Percentiles rank a stretch among this genome's conserved stretches.
Evolutionary conservation across 2,329 filamentous ascomycete genomes (phyloP).

Genomic region (Harringtonia lauricola): DNA sequence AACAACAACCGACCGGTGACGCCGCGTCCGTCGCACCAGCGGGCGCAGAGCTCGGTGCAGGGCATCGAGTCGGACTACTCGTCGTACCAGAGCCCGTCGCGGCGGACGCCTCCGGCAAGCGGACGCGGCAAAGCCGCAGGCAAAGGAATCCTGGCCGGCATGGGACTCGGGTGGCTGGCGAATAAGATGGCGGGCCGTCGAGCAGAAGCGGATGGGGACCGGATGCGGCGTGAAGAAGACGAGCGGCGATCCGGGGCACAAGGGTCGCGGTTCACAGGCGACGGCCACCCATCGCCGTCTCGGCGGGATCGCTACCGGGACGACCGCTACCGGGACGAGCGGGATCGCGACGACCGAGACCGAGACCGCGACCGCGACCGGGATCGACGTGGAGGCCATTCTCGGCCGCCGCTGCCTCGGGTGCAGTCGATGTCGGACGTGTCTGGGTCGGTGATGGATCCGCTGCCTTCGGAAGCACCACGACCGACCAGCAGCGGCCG

Average conservation of each 20-base stretch:
- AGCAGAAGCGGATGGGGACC: constrained; percentile 19
- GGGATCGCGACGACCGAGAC: too few species aligned
- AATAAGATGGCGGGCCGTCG: constrained; percentile 50
- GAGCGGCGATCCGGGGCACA: constrained; percentile 47
- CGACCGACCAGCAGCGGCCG: too few species aligned
- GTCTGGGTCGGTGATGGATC: constrained; percentile 27
- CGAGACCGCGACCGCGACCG: too few species aligned
- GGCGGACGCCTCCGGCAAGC: constrained; percentile 34
- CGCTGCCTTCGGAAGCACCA: constrained; percentile 13
- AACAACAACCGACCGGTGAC: constrained; percentile 26
- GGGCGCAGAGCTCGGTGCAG: constrained; percentile 24
- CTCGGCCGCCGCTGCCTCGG: constrained; percentile 13
- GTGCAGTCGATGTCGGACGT: constrained; percentile 14
- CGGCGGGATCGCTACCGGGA: constrained; percentile 21
- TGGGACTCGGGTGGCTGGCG: constrained; percentile 59
- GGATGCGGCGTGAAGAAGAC: constrained; percentile 33
- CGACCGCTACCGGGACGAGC: constrained; percentile 1
- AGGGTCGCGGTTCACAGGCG: constrained; percentile 57
- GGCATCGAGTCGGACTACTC: constrained; percentile 46
- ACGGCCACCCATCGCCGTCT: constrained; percentile 45
- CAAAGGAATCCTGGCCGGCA: constrained; percentile 46
- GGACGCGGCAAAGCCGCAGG: constrained; percentile 26
- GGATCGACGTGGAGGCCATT: too few species aligned
- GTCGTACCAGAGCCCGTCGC: constrained; percentile 50
- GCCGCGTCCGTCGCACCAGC: constrained; percentile 35